Evolutionary conservation across 2,329 filamentous ascomycete genomes (phyloP).

Genomic region (Fulvia fulva): DNA sequence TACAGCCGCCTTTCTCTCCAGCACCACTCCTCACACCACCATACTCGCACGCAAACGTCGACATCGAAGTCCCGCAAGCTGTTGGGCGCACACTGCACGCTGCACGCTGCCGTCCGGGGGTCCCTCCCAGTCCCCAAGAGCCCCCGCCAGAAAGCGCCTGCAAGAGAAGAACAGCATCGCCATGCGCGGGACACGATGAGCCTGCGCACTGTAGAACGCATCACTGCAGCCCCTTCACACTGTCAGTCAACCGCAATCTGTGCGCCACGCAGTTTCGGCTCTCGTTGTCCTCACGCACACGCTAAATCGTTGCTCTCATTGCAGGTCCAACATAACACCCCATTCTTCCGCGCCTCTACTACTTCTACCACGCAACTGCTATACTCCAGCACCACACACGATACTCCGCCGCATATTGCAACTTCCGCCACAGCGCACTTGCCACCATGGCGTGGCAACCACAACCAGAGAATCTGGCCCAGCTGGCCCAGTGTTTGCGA

Average conservation of each 20-base stretch:
- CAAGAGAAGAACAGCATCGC: background rate
- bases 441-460: conserved; percentile 86
- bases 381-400: background rate
- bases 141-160: background rate
- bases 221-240: background rate
- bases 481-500: conserved; percentile 82
- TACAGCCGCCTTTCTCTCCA: background rate
- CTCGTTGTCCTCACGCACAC: background rate
- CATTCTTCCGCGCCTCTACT: conserved; percentile 1
- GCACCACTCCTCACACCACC: background rate
- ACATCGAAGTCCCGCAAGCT: background rate
- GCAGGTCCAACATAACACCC: conserved; percentile 4
- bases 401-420: background rate
- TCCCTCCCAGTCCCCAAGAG: background rate
- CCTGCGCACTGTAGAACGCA: background rate
- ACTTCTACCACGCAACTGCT: background rate
- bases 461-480: conserved; percentile 76
- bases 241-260: background rate
- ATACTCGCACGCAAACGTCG: background rate
- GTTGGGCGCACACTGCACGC: background rate
- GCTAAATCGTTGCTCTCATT: conserved; percentile 1
- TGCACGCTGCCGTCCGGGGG: background rate
- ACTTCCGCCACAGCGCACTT: background rate
- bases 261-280: background rate
- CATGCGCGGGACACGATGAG: background rate